Evolutionary conservation across 140 eudicot genomes (phyloP), one percentile per base, ranked within the genome.

Genomic region (Anethum foeniculum): DNA sequence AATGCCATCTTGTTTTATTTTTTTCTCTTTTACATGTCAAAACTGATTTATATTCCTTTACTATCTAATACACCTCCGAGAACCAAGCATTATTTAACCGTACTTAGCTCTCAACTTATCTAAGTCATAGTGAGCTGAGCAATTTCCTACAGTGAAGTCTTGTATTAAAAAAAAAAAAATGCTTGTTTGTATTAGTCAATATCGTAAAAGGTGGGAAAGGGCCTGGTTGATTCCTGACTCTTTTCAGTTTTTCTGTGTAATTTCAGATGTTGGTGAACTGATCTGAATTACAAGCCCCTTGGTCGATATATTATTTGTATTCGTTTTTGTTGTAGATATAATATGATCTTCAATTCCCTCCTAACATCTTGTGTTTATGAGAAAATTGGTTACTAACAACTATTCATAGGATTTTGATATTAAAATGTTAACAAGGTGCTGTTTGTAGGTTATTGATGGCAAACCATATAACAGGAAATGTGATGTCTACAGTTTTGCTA

Each of bases 371-470:
- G 1, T 10, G 1, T 27, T 64, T n/a, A 11, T 7, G 62, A 4
- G n/a, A 1, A 6, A 52, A 21, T 18, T 52, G 25, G 3, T 18
- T 51, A 51, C 7, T 19, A 18, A 19, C 2, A 27, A 0, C 28
- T 30, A 28, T 1, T 32, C 14, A 15, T 69, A 1, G 15, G 23
- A 72, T 2, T 72, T 72, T 23, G 18, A 23, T 41, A 0, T 39
- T 8, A 72, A 15, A 39, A 10, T 39, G 15, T 72, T 72, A 72
- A 72, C 77, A 23, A 72, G 16, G 18, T 72, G 54, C 1, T 72
- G 12, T 76, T 27, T 76, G 54, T 52, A 83, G 86, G 86, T 83
- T 4, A 82, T 83, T 60, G 86, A 83, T 79, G 86, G 86, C 54
- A 73, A 79, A 62, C 77, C 86, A 12, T 83, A 83, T 41, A 23